These are phyloP conservation scores for Monilinia laxa DNA, from an alignment of 2,329 filamentous ascomycete species.

Conservation along the genomic window DNA sequence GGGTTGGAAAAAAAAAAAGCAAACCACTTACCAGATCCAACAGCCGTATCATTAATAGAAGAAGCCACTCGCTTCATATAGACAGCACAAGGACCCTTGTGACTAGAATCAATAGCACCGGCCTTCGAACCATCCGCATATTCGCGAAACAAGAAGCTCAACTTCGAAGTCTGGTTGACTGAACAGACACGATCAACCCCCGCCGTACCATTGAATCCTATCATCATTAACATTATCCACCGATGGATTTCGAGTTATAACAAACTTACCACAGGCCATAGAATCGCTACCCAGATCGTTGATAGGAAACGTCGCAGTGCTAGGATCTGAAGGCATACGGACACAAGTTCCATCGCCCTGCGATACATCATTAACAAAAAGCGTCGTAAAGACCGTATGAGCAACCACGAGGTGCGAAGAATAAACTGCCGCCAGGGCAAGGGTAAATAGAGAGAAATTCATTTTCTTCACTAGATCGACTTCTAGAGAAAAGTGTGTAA, in stretches of 20 bases:
- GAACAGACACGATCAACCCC: conserved; percentile 50
- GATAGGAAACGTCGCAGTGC: conserved; percentile 58
- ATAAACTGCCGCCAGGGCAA: conserved; percentile 27
- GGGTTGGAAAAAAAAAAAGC: not conserved
- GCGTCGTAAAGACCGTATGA: conserved; percentile 64
- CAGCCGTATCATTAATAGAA: conserved; percentile 52
- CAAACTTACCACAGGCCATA: conserved; percentile 67
- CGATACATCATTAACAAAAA: conserved; percentile 59
- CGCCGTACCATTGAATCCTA: conserved; percentile 50
- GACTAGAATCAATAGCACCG: conserved; percentile 58
- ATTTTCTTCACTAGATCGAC: conserved; percentile 14
- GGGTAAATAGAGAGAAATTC: conserved; percentile 20
- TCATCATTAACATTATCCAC: not conserved
- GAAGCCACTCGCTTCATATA: conserved; percentile 70
- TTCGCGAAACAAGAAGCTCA: conserved; percentile 61
- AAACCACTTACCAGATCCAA: conserved; percentile 52
- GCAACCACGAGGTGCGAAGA: conserved; percentile 43
- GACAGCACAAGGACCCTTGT: conserved; percentile 69
- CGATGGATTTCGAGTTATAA: not conserved
- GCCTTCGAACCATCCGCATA: conserved; percentile 56
- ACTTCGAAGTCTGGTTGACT: conserved; percentile 33
- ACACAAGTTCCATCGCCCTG: conserved; percentile 73
- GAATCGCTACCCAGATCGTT: conserved; percentile 55
- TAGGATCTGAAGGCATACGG: conserved; percentile 58
- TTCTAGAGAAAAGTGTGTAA: not conserved